Evolutionary conservation across 192 early-diverging fungal species (phyloP).

Genomic region (Chytriomyces confervae): DNA sequence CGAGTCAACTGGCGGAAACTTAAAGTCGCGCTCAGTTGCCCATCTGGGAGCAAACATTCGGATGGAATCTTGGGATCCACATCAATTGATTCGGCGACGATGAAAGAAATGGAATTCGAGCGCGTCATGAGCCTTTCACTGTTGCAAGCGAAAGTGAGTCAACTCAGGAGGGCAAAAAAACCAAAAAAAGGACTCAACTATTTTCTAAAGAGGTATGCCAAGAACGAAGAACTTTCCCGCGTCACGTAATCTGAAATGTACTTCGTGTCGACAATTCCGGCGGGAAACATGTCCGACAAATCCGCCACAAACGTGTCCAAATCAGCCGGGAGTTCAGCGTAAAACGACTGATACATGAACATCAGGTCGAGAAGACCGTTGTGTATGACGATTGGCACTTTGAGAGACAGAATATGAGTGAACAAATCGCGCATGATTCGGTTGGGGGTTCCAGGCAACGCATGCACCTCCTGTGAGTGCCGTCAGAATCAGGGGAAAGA

Average conservation of each 20-base stretch:
- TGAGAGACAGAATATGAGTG: conserved; percentile 40
- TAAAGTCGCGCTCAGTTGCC: conserved; percentile 14
- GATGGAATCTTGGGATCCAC: conserved; percentile 18
- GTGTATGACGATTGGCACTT: conserved; percentile 82
- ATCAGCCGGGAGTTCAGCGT: conserved; percentile 74
- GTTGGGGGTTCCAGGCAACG: conserved; percentile 37
- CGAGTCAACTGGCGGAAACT: background rate
- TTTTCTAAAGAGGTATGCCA: conserved; percentile 74
- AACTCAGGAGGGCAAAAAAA: background rate
- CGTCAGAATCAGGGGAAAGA: background rate
- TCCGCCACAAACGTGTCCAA: conserved; percentile 78
- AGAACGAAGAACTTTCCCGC: conserved; percentile 65
- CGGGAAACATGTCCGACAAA: conserved; percentile 79
- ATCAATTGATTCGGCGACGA: background rate
- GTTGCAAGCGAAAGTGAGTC: background rate
- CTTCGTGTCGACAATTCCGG: conserved; percentile 94
- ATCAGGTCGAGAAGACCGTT: conserved; percentile 94
- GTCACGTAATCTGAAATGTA: conserved; percentile 75
- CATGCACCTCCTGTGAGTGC: background rate
- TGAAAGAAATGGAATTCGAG: background rate
- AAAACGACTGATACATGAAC: conserved; percentile 90
- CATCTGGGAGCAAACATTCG: conserved; percentile 20
- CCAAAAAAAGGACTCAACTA: conserved; percentile 38
- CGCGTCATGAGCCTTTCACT: too few species aligned
- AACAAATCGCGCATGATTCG: conserved; percentile 46